Evolutionary conservation across 2,329 filamentous ascomycete species (phyloP).

Genomic region (Aspergillus thermomutatus): DNA sequence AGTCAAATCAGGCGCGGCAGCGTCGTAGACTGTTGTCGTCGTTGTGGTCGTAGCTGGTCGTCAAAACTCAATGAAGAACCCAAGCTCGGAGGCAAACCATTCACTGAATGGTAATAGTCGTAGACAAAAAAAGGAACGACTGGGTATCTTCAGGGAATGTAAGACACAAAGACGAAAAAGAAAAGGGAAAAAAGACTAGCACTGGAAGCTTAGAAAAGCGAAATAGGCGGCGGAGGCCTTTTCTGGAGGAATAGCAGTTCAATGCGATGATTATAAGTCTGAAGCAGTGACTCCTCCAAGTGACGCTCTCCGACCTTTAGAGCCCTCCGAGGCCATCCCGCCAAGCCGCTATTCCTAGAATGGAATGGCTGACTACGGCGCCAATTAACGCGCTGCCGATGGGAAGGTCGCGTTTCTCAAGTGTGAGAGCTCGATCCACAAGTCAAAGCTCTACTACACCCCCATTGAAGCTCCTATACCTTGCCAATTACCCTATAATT

Average conservation of each 20-base stretch:
- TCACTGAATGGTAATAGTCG: constrained; percentile 11
- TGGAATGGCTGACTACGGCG: constrained; percentile 21
- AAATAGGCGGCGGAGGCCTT: constrained; percentile 8
- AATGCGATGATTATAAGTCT: neutral
- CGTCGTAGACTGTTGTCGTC: constrained; percentile 14
- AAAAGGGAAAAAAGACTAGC: constrained; percentile 9
- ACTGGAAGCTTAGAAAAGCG: constrained; percentile 5
- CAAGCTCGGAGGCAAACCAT: constrained; percentile 17
- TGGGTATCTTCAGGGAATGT: constrained; percentile 18
- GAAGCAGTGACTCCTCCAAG: neutral
- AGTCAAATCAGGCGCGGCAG: constrained; percentile 6
- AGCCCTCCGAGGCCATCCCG: constrained; percentile 2
- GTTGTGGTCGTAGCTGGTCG: constrained; percentile 6
- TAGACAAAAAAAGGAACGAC: constrained; percentile 14
- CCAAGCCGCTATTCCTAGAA: constrained; percentile 19
- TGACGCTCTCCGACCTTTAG: constrained; percentile 4
- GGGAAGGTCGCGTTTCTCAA: constrained; percentile 25
- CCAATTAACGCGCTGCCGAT: constrained; percentile 36
- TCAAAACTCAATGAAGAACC: constrained; percentile 19
- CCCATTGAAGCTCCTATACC: neutral
- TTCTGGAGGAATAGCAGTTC: neutral
- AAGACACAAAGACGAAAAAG: constrained; percentile 14
- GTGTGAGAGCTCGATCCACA: constrained; percentile 12
- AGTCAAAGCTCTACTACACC: constrained; percentile 14
- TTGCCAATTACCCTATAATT: neutral